Percentiles rank a stretch among this genome's conserved stretches.
Evolutionary conservation across 2,329 filamentous ascomycete genomes (phyloP).

Genomic region (Pestalotiopsis sp.): DNA sequence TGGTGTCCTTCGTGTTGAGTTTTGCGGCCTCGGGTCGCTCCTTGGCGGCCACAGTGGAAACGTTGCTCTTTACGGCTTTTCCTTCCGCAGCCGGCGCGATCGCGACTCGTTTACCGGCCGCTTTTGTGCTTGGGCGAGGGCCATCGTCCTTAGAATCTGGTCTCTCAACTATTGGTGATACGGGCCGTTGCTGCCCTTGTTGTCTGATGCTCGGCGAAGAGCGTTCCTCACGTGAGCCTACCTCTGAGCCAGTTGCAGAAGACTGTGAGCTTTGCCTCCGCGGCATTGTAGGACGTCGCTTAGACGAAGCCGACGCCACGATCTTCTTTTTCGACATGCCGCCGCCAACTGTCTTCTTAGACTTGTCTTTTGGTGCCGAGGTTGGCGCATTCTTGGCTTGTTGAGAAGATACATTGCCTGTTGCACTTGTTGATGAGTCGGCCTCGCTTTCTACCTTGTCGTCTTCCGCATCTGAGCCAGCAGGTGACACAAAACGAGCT

Average conservation of each 20-base stretch:
- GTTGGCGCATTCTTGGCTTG: conserved; percentile 23
- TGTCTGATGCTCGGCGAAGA: conserved; percentile 26
- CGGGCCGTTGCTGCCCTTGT: conserved; percentile 23
- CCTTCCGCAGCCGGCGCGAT: conserved; percentile 2
- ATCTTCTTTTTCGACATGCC: conserved; percentile 39
- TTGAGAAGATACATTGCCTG: conserved; percentile 26
- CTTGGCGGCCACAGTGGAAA: background rate
- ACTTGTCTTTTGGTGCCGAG: conserved; percentile 26
- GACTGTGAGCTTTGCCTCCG: conserved; percentile 52
- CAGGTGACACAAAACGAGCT: conserved; percentile 61
- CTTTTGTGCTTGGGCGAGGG: conserved; percentile 42
- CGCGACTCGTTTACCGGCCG: conserved; percentile 50
- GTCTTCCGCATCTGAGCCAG: conserved; percentile 48
- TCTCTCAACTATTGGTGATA: conserved; percentile 31
- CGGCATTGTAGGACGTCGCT: conserved; percentile 47
- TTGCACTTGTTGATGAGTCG: conserved; percentile 44
- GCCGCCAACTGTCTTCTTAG: conserved; percentile 21
- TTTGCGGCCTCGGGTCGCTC: background rate
- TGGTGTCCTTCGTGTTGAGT: background rate
- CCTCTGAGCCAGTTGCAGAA: conserved; percentile 37
- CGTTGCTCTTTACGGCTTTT: background rate
- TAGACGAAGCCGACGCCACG: conserved; percentile 46
- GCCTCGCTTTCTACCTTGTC: conserved; percentile 34
- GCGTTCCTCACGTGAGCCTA: conserved; percentile 32
- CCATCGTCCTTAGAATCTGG: conserved; percentile 16